Conservation (phyloP, 2,329 filamentous ascomycete species). For the Trichoderma hamatum region DNA sequence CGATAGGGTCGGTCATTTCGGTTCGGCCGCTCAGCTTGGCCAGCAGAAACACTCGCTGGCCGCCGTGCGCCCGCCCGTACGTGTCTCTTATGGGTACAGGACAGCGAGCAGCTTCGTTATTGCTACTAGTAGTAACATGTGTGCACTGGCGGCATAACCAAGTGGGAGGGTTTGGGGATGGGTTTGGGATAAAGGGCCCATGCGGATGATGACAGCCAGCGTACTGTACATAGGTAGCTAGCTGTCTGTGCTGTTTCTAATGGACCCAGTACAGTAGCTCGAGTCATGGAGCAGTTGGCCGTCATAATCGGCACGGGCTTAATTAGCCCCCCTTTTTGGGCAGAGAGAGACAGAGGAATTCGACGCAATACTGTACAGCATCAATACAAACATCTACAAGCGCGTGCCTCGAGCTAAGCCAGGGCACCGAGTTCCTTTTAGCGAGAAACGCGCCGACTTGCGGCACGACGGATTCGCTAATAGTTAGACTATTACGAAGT, state of each 20-base stretch:
- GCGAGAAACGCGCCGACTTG: neutral
- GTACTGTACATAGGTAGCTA: too few species aligned
- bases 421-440: neutral
- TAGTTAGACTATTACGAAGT: neutral
- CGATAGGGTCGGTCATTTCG: conserved; percentile 23
- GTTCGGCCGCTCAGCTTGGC: conserved; percentile 11
- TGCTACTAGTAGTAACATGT: neutral
- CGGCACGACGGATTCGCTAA: neutral
- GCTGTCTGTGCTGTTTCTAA: neutral
- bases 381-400: neutral
- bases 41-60: neutral
- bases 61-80: conserved; percentile 10
- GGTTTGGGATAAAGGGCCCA: neutral
- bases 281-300: neutral
- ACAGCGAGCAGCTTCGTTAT: neutral
- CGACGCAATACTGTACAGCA: neutral
- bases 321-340: neutral
- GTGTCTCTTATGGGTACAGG: neutral
- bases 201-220: neutral
- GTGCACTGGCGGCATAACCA: neutral
- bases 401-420: neutral
- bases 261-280: neutral
- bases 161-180: neutral
- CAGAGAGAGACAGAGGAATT: neutral
- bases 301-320: neutral